A percentile compares a stretch with the other conserved stretches of the same genome.
phyloP scores from a whole-genome alignment of 2,329 filamentous ascomycete genomes.

The Zymoseptoria tritici region DNA sequence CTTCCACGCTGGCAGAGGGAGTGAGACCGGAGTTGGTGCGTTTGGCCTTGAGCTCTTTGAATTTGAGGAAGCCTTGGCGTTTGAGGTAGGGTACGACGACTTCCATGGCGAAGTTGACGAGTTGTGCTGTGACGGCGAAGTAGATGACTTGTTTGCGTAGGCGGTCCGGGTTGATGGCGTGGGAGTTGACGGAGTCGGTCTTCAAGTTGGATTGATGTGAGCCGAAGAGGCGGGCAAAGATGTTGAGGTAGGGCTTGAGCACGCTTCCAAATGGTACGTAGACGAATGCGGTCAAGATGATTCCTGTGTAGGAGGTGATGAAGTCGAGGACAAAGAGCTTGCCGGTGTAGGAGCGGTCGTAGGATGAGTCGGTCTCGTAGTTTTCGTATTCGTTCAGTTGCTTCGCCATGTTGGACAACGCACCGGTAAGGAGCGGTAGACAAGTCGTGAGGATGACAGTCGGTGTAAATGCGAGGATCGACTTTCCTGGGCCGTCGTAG shows the following conservation, averaged over 20 bases:
- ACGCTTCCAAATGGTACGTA: slow-evolving; percentile 86
- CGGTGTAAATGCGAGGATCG: slow-evolving; percentile 77
- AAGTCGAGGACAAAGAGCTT: slow-evolving; percentile 97
- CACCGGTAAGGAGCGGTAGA: slow-evolving; percentile 67
- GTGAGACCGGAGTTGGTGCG: slow-evolving; percentile 40
- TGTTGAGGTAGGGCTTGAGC: slow-evolving; percentile 76
- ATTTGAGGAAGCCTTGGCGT: slow-evolving; percentile 67
- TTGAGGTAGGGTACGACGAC: slow-evolving; percentile 79
- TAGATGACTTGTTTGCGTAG: slow-evolving; percentile 91
- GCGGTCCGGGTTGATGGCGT: slow-evolving; percentile 74
- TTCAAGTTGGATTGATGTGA: slow-evolving; percentile 65
- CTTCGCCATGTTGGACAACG: slow-evolving; percentile 70
- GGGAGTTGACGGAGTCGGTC: slow-evolving; percentile 45
- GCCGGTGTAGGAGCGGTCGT: slow-evolving; percentile 75
- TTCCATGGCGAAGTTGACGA: slow-evolving; percentile 81
- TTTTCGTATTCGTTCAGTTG: slow-evolving; percentile 79
- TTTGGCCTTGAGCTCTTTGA: slow-evolving; percentile 64
- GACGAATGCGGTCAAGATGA: slow-evolving; percentile 88
- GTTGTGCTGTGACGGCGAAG: slow-evolving; percentile 87
- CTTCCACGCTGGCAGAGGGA: slow-evolving; percentile 42
- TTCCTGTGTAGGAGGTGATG: slow-evolving; percentile 86
- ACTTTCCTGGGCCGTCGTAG: slow-evolving; percentile 82
- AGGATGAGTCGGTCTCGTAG: slow-evolving; percentile 78
- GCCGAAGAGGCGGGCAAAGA: slow-evolving; percentile 69
- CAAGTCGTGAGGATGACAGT: slow-evolving; percentile 78